Evolutionary conservation across 225 moss, liverwort and hornwort species (phyloP).

Genomic region (Neckera pumila): DNA sequence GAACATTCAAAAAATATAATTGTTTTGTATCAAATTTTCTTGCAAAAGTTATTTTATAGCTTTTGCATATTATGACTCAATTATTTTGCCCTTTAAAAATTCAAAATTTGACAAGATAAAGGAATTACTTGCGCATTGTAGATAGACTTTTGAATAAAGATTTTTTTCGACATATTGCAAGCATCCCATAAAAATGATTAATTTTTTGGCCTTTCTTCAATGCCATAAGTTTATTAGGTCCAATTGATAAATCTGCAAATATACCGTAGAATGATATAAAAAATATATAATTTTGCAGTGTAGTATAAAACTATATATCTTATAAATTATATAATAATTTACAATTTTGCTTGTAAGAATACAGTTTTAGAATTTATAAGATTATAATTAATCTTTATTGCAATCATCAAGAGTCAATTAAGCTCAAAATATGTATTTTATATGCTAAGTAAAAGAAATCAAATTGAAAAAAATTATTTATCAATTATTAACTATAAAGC

Average conservation of each 20-base stretch:
- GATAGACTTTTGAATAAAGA: slow-evolving; percentile 64
- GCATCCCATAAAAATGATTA: slow-evolving; percentile 98
- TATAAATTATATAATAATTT: no score
- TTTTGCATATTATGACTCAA: not conserved
- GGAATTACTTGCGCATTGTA: slow-evolving; percentile 73
- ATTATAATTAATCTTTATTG: not conserved
- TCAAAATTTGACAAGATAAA: not conserved
- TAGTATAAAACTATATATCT: no score
- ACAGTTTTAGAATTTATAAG: fast-evolving
- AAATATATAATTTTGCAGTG: no score
- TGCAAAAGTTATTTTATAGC: no score
- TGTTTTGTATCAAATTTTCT: not conserved
- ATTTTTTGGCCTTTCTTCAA: slow-evolving; percentile 83
- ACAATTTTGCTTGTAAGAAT: no score
- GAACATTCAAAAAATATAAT: not conserved
- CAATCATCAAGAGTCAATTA: not conserved
- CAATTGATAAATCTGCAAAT: slow-evolving; percentile 68
- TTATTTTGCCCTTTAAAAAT: no score
- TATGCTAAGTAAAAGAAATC: not conserved
- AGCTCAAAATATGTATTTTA: not conserved
- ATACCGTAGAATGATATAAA: not conserved
- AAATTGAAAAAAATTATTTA: not conserved
- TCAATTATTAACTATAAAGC: not conserved
- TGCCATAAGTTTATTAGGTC: slow-evolving; percentile 64
- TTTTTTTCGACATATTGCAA: slow-evolving; percentile 85